A percentile compares a stretch with the other conserved stretches of the same genome.
These are phyloP conservation scores for Lasiosphaeria miniovina DNA, from an alignment of 495 filamentous ascomycete species.

Conservation along the genomic window DNA sequence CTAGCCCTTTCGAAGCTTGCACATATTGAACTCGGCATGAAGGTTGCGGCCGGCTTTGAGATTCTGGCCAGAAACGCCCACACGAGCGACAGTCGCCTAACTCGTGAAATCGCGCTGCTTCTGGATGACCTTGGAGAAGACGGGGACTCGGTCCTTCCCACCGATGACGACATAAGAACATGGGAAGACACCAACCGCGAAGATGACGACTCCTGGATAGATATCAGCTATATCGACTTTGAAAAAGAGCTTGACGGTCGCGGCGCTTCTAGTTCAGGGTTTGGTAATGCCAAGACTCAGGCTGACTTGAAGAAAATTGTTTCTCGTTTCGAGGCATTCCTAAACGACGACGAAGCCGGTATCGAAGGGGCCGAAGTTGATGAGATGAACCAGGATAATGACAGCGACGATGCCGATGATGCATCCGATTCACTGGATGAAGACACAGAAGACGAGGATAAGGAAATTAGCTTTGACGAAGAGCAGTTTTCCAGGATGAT, in stretches of 20 bases:
- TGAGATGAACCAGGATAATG: conserved; percentile 67
- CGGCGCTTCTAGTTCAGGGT: conserved; percentile 30
- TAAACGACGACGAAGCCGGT: conserved; percentile 81
- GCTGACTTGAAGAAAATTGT: conserved; percentile 87
- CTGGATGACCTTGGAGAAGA: conserved; percentile 66
- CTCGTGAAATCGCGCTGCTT: conserved; percentile 70
- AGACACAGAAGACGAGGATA: conserved; percentile 59
- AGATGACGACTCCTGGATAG: conserved; percentile 89
- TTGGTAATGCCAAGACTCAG: conserved; percentile 77
- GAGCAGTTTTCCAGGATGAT: conserved; percentile 82
- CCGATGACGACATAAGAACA: conserved; percentile 63
- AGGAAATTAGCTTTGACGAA: conserved; percentile 77
- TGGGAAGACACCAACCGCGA: conserved; percentile 62
- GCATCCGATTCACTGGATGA: conserved; percentile 22
- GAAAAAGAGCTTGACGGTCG: conserved; percentile 64
- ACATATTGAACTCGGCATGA: conserved; percentile 78
- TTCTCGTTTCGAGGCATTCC: conserved; percentile 83
- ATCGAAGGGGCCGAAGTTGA: conserved; percentile 75
- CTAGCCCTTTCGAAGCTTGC: conserved; percentile 37
- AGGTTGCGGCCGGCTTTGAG: conserved; percentile 85
- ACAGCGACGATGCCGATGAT: conserved; percentile 40
- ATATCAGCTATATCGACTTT: conserved; percentile 86
- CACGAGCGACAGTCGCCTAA: conserved; percentile 59
- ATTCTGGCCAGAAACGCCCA: conserved; percentile 71
- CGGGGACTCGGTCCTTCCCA: conserved; percentile 60